Evolutionary conservation across 1,139 yeast genomes (phyloP), one percentile per base, ranked within the genome.

Genomic region (Zygotorulaspora mrakii): DNA sequence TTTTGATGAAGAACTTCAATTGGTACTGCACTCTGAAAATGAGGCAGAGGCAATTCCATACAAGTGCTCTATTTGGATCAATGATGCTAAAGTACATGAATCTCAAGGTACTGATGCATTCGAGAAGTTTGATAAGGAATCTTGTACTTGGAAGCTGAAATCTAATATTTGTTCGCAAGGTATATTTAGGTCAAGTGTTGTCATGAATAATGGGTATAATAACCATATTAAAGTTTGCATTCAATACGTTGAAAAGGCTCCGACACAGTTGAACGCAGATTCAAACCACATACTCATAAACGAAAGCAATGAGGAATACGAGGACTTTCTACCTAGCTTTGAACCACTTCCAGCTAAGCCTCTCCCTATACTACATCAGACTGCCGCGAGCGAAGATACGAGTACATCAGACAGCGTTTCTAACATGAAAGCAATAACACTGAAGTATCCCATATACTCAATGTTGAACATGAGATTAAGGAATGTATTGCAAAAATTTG

Each of bases 121-220:
- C 26, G 39, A 42, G 2, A 32, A 36, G 4, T 37, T 31, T 7
- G 33, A 38, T 9, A 27, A 30, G 4, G 40, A 36, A 11, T 25
- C 27, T 3, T 28, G 31, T 8, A 27, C 45, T 4, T 54, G 52
- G 52, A 37, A 45, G 30, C 33, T 59, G 33, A 51, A 53, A 23
- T 33, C 43, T 9, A 38, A 44, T 10, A 39, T 47, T 12, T 47
- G 54, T 14, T 35, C 52, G 5, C 50, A 48, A 3, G 27, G 42
- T 12, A 36, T 59, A 21, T 59, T 59, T 33, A 46, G 50, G 38
- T 55, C 61, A 10, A 57, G 53, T 24, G 55, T 57, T 4, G 61
- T 56, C 1, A 57, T 59, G 64, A 59, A 58, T 40, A 59, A 59
- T 45, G 62, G 62, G 3, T 52, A 54, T 37, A 52, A 53, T 33